Percentiles rank a stretch among this genome's conserved stretches.
Evolutionary conservation across 208 protist genomes (phyloP).

Genomic region (Sergeia podlipaevii): DNA sequence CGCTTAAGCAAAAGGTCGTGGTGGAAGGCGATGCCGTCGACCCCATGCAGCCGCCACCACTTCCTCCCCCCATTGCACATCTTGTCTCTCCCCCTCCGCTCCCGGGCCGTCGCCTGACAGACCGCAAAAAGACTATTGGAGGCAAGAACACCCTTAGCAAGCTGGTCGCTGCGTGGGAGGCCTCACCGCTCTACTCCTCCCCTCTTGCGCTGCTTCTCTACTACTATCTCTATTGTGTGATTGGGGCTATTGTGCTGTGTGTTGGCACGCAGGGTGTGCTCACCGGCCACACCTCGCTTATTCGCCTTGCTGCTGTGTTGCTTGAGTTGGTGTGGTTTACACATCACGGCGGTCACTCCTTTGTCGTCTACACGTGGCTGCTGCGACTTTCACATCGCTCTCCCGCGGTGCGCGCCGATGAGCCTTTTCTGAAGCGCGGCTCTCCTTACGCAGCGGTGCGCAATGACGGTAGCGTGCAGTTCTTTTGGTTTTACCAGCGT

Average conservation of each 20-base stretch:
- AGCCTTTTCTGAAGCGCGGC: slow-evolving; percentile 10
- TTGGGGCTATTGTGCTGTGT: slow-evolving; percentile 22
- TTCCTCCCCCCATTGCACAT: background rate
- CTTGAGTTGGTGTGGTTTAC: slow-evolving; percentile 43
- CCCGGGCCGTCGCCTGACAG: background rate
- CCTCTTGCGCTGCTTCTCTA: slow-evolving; percentile 39
- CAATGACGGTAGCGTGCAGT: slow-evolving; percentile 16
- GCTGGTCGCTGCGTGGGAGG: slow-evolving; percentile 20
- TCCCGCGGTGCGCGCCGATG: background rate
- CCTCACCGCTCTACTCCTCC: slow-evolving; percentile 37
- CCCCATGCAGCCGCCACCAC: background rate
- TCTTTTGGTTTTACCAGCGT: slow-evolving; percentile 23
- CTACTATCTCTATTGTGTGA: slow-evolving; percentile 47
- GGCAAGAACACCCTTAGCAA: slow-evolving; percentile 19
- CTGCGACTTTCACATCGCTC: slow-evolving; percentile 33
- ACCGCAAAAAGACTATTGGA: slow-evolving; percentile 15
- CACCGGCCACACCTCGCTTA: slow-evolving; percentile 32
- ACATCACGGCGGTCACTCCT: slow-evolving; percentile 47
- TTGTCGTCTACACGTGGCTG: slow-evolving; percentile 40
- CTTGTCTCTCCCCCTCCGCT: background rate
- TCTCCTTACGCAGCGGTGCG: slow-evolving; percentile 39
- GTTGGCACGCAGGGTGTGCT: slow-evolving; percentile 31
- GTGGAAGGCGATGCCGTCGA: background rate
- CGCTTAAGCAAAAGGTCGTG: background rate
- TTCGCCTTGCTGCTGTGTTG: slow-evolving; percentile 21